Base-by-base conservation (phyloP, 768 basidiomycete species). In the Suillus subluteus region DNA sequence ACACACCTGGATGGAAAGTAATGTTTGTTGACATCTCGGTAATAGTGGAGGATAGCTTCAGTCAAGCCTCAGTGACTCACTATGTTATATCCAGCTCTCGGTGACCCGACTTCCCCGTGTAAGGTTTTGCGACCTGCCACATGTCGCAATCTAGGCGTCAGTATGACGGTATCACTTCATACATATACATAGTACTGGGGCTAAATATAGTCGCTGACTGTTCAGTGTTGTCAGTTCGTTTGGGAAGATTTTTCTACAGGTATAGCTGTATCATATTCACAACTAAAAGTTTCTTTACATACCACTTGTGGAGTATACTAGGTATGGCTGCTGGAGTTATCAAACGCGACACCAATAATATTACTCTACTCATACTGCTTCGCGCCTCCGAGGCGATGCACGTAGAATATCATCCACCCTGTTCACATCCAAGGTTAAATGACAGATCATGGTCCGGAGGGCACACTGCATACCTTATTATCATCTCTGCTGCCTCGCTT, bases 401-500 rank as follows among this genome's bases (percentile, higher is more conserved):
- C 94, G 85, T 68, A 97, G 83, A 71, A 98, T 97, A 75, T 97
- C 94, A 72, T 98, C 96, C 61, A 97, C 95, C 64, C 93, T 96
- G 66, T 11, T 62, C 37, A 61, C 13, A 40, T 44, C 66, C 69
- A 58, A 68, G 62, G 16, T 69, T 46, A 64, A 56, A 35, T 50
- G 61, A 12, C 58, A 62, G 46, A 26, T 6, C 11, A 4, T 12
- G 67, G 11, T 54, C 65, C 50, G 26, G 46, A 59, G 23, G 61
- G 59, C 44, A 9, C 2, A 11, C 11, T 21, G 77, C 87, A 35
- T 79, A 92, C 91, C 97, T 87, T 69, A 99, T 87, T 71, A 99
- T 98, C 97, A 99, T 99, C 83, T 99, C 98, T 2, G 95, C 92
- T 21, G 96, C 98, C 76, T 99, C 98, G 65, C 90, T 94, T 1